Conservation (phyloP, 164 flowering plant genomes). For the Litsea cubeba region DNA sequence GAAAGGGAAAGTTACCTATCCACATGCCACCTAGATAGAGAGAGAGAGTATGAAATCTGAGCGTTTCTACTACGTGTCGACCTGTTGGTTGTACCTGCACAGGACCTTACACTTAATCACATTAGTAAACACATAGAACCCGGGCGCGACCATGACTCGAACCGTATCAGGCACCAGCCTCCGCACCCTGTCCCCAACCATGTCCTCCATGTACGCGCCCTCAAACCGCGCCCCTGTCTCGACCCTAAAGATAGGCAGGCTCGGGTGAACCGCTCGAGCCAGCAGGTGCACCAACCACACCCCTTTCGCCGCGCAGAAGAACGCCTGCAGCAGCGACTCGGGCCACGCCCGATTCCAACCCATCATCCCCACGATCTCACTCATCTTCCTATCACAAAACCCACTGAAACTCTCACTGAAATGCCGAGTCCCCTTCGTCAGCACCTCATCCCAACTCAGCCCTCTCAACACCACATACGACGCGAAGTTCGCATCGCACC, state of each 20-base stretch:
- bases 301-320: slow-evolving; percentile 75
- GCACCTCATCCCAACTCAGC: slow-evolving; percentile 82
- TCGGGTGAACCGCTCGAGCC: slow-evolving; percentile 80
- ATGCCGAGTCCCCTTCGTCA: slow-evolving; percentile 76
- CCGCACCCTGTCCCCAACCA: slow-evolving; percentile 58
- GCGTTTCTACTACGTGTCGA: no score
- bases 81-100: slow-evolving; percentile 45
- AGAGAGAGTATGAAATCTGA: background rate
- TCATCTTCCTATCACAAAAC: slow-evolving; percentile 91
- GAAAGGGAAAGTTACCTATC: no score
- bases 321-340: slow-evolving; percentile 74
- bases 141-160: slow-evolving; percentile 87
- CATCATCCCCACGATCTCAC: slow-evolving; percentile 70
- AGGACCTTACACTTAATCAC: slow-evolving; percentile 91
- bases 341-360: slow-evolving; percentile 95
- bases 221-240: slow-evolving; percentile 57
- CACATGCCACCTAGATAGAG: no score
- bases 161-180: slow-evolving; percentile 49
- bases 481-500: slow-evolving; percentile 51
- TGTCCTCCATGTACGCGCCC: slow-evolving; percentile 82
- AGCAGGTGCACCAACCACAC: slow-evolving; percentile 89
- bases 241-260: slow-evolving; percentile 64
- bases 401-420: slow-evolving; percentile 81
- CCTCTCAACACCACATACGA: slow-evolving; percentile 39
- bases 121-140: slow-evolving; percentile 67